Conservation (phyloP, 352 stramenopile species). For the Pythium oligandrum region DNA sequence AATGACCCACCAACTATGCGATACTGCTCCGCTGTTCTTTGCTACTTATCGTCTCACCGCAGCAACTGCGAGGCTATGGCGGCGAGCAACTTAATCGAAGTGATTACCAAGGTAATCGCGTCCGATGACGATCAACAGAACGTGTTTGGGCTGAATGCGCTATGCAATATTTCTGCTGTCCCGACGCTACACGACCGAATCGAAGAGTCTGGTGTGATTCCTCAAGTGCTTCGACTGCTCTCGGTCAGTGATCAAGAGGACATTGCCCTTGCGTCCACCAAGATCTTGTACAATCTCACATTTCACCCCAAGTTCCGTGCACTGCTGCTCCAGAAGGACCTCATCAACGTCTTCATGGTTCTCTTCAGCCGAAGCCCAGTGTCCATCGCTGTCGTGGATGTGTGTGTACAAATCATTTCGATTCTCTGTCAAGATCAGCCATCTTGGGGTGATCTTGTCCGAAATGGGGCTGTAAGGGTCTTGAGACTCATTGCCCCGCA, state of each 20-base stretch:
- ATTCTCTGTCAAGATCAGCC: slow-evolving; percentile 59
- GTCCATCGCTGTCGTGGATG: slow-evolving; percentile 37
- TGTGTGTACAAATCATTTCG: slow-evolving; percentile 62
- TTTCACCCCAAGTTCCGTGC: slow-evolving; percentile 55
- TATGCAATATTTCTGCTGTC: slow-evolving; percentile 74
- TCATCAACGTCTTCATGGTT: slow-evolving; percentile 42
- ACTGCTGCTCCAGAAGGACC: slow-evolving; percentile 45
- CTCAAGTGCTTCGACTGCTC: slow-evolving; percentile 51
- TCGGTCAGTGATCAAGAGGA: slow-evolving; percentile 35
- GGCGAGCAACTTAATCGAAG: slow-evolving; percentile 54
- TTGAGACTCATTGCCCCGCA: slow-evolving; percentile 40
- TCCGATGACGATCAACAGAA: slow-evolving; percentile 54
- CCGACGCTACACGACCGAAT: slow-evolving; percentile 65
- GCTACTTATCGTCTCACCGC: slow-evolving; percentile 58
- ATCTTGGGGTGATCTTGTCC: slow-evolving; percentile 45
- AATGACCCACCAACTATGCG: slow-evolving; percentile 66
- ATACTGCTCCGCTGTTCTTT: slow-evolving; percentile 66
- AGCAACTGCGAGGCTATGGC: slow-evolving; percentile 77
- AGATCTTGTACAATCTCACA: slow-evolving; percentile 70
- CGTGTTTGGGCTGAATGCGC: slow-evolving; percentile 64
- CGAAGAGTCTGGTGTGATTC: slow-evolving; percentile 45
- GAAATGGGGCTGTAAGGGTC: slow-evolving; percentile 47
- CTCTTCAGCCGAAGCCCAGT: slow-evolving; percentile 27
- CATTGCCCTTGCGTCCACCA: slow-evolving; percentile 53
- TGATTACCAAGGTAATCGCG: slow-evolving; percentile 54